Evolutionary conservation across 768 basidiomycete species (phyloP), one percentile per base, ranked within the genome.

Genomic region (Pleurotus eryngii): DNA sequence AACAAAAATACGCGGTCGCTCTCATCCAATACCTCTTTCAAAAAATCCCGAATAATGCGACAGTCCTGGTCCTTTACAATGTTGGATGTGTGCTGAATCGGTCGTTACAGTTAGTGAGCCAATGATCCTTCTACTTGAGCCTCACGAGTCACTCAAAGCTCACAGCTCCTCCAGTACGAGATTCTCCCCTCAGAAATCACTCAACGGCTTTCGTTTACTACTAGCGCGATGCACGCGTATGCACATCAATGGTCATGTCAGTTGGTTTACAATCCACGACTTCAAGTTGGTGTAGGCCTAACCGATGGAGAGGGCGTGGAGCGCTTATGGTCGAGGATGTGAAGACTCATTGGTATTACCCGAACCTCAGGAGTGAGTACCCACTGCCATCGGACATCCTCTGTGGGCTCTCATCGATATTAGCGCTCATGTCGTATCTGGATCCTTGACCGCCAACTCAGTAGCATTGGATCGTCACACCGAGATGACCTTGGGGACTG

Each of bases 281-380:
- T 73, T 22, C 30, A 59, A 6, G 9, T 40, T 6, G 71, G 72
- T 9, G 54, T 72, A 35, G 73, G 75, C 0, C 47, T 75, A 3
- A 65, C 68, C 0, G 72, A 76, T 56, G 68, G 70, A 5, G 74
- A 77, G 54, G 72, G 71, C 1, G 61, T 67, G 1, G 73, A 77
- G 51, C 46, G 68, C 11, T 49, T 67, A 0, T 78, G 73, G 76
- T 69, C 70, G 3, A 58, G 62, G 0, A 45, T 70, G 1, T 48
- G 64, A 6, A 58, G 57, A n/a, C 59, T 70, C 1, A 65, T 71
- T 17, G 55, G 64, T 2, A 39, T 55, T 2, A 57, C 66, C 6
- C 35, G 54, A 1, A 38, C 59, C 1, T 64, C 63, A 43, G 61
- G 64, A 27, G 40, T 42, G 3, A 14, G 20, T 20, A 20, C 20